These are phyloP conservation scores for Prunus armeniaca DNA, from an alignment of 306 rosid species.

Conservation along the genomic window DNA sequence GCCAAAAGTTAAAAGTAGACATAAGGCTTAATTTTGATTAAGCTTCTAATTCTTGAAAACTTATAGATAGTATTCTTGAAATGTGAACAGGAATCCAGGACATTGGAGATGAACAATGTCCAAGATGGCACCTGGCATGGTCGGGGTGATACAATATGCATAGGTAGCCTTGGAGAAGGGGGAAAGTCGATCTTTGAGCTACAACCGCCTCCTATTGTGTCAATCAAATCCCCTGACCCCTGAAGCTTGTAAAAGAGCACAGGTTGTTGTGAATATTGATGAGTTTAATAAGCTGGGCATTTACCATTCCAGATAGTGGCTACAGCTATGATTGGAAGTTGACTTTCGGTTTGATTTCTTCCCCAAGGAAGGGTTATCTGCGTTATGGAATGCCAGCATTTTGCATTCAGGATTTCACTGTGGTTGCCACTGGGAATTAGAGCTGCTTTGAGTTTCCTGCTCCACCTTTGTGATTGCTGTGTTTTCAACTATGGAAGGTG, in stretches of 20 bases:
- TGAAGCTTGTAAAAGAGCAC: constrained; percentile 23
- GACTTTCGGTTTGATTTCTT: constrained; percentile 13
- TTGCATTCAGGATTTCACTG: constrained; percentile 9
- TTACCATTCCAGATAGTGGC: constrained; percentile 22
- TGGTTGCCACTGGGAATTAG: background rate
- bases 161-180: constrained; percentile 66
- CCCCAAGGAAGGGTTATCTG: constrained; percentile 8
- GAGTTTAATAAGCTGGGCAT: constrained; percentile 23
- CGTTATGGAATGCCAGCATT: constrained; percentile 3
- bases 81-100: constrained; percentile 79
- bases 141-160: constrained; percentile 74
- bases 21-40: background rate
- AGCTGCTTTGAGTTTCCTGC: constrained; percentile 15
- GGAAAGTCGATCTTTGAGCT: constrained; percentile 52
- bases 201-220: constrained; percentile 51
- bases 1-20: background rate
- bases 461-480: constrained; percentile 6
- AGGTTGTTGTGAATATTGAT: constrained; percentile 22
- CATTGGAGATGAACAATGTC: constrained; percentile 91
- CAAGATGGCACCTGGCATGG: constrained; percentile 99
- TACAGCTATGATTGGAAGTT: constrained; percentile 3
- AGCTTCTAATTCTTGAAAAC: constrained; percentile 3
- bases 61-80: constrained; percentile 9
- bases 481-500: constrained; percentile 14
- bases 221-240: constrained; percentile 41